These are phyloP conservation scores for Clavispora vitiphila DNA, from an alignment of 805 yeast species.

Conservation along the genomic window DNA sequence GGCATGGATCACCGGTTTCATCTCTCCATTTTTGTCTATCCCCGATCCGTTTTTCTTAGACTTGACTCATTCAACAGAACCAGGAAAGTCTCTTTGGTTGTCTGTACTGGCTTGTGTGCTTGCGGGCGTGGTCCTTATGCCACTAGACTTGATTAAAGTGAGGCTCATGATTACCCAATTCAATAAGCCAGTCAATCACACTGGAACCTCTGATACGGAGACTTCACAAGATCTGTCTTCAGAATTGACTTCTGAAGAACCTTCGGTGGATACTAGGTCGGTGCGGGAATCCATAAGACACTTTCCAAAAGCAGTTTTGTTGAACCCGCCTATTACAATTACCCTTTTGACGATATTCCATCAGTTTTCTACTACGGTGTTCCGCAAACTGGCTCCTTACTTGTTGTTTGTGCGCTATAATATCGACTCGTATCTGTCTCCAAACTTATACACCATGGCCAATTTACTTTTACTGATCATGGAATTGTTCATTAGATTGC, in stretches of 20 bases:
- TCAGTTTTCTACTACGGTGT: slow-evolving; percentile 53
- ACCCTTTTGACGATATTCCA: slow-evolving; percentile 51
- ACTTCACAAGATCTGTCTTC: not conserved
- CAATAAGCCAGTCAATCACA: slow-evolving; percentile 18
- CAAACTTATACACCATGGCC: slow-evolving; percentile 52
- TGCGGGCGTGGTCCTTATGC: slow-evolving; percentile 70
- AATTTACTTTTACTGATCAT: slow-evolving; percentile 56
- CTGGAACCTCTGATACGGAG: slow-evolving; percentile 3
- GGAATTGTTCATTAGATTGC: slow-evolving; percentile 73
- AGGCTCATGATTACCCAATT: slow-evolving; percentile 69
- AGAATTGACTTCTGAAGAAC: not conserved
- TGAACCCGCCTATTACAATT: slow-evolving; percentile 48
- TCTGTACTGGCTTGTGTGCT: slow-evolving; percentile 67
- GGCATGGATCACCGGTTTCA: slow-evolving; percentile 87
- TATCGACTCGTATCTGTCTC: slow-evolving; percentile 62
- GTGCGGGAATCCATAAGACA: slow-evolving; percentile 60
- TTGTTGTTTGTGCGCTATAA: slow-evolving; percentile 55
- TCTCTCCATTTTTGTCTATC: slow-evolving; percentile 73
- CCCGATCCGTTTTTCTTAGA: slow-evolving; percentile 90
- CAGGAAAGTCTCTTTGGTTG: slow-evolving; percentile 59
- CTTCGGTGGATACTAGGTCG: slow-evolving; percentile 46
- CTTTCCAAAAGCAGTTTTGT: slow-evolving; percentile 51
- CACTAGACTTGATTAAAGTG: slow-evolving; percentile 76
- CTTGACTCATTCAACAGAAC: slow-evolving; percentile 73
- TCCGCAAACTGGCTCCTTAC: slow-evolving; percentile 64